Percentiles rank a stretch among this genome's conserved stretches.
Evolutionary conservation across 169 alveolate species (phyloP).

Genomic region (Babesia divergens): DNA sequence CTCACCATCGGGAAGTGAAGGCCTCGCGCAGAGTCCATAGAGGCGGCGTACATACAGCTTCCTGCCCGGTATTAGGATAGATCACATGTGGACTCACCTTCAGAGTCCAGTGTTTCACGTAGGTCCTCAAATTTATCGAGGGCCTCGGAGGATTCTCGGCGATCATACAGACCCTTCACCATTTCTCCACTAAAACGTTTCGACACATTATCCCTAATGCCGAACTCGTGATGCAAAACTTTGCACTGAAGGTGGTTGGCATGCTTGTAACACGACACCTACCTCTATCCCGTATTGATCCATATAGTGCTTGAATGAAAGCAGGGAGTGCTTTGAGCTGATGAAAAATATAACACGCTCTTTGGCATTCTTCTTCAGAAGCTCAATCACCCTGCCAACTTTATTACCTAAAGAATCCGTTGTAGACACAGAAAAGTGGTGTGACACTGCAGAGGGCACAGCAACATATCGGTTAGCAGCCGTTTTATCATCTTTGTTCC

Average conservation of each 20-base stretch:
- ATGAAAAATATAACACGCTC: conserved; percentile 35
- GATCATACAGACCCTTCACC: conserved; percentile 12
- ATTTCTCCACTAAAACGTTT: conserved; percentile 21
- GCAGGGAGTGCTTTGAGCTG: conserved; percentile 37
- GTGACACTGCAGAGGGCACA: conserved; percentile 40
- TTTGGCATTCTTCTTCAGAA: not conserved
- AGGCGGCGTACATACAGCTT: conserved; percentile 26
- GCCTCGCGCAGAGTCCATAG: conserved; percentile 66
- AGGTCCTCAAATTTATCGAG: conserved; percentile 14
- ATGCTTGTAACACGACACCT: not conserved
- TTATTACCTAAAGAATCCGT: conserved; percentile 36
- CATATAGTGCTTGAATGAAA: conserved; percentile 23
- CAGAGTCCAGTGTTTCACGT: conserved; percentile 1
- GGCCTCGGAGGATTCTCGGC: conserved; percentile 16
- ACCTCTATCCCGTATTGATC: conserved; percentile 37
- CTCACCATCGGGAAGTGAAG: conserved; percentile 59
- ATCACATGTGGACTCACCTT: not conserved
- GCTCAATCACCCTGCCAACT: conserved; percentile 7
- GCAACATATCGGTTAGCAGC: conserved; percentile 52
- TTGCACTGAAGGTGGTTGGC: conserved; percentile 34
- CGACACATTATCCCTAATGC: conserved; percentile 42
- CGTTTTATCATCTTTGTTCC: conserved; percentile 31
- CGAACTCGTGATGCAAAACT: conserved; percentile 58
- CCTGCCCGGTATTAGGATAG: not conserved
- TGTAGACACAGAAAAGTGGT: conserved; percentile 16